phyloP scores from a whole-genome alignment of 2,329 filamentous ascomycete genomes.

The Zymoseptoria brevis region DNA sequence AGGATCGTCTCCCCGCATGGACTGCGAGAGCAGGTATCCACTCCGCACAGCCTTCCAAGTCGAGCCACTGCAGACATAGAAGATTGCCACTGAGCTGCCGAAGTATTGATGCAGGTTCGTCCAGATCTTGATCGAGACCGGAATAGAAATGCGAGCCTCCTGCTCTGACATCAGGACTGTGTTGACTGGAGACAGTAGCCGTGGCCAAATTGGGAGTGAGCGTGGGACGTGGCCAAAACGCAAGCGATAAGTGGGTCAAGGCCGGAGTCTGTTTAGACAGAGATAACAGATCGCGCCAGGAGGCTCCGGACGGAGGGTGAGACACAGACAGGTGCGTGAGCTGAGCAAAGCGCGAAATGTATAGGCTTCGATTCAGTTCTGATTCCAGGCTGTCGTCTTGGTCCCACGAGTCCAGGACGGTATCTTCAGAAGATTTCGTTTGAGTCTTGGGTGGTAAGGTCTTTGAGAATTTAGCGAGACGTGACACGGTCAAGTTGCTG shows the following conservation, averaged over 20 bases:
- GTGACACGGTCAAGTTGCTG: slow-evolving; percentile 38
- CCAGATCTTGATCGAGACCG: slow-evolving; percentile 46
- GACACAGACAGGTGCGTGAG: slow-evolving; percentile 53
- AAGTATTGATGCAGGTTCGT: slow-evolving; percentile 49
- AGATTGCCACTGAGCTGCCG: slow-evolving; percentile 48
- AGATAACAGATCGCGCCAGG: slow-evolving; percentile 49
- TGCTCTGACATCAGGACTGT: slow-evolving; percentile 38
- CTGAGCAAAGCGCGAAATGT: slow-evolving; percentile 39
- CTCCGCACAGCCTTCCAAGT: slow-evolving; percentile 51
- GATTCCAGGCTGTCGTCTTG: slow-evolving; percentile 28
- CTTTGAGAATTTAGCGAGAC: slow-evolving; percentile 37
- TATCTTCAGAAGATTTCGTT: background rate
- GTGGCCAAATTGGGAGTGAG: slow-evolving; percentile 47
- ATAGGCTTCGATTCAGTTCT: slow-evolving; percentile 19
- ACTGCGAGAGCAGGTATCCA: slow-evolving; percentile 47
- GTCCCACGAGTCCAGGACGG: slow-evolving; percentile 42
- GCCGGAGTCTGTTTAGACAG: slow-evolving; percentile 47
- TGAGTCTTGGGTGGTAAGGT: slow-evolving; percentile 24
- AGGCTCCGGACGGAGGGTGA: slow-evolving; percentile 39
- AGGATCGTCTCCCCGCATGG: background rate
- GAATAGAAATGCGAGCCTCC: slow-evolving; percentile 48
- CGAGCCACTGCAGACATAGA: slow-evolving; percentile 54
- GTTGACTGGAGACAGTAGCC: slow-evolving; percentile 35
- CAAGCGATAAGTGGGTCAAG: slow-evolving; percentile 54
- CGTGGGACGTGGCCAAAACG: slow-evolving; percentile 53